A percentile compares a stretch with the other conserved stretches of the same genome.
Conservation (phyloP, 2,329 filamentous ascomycete genomes). For the Hirsutella thompsonii region DNA sequence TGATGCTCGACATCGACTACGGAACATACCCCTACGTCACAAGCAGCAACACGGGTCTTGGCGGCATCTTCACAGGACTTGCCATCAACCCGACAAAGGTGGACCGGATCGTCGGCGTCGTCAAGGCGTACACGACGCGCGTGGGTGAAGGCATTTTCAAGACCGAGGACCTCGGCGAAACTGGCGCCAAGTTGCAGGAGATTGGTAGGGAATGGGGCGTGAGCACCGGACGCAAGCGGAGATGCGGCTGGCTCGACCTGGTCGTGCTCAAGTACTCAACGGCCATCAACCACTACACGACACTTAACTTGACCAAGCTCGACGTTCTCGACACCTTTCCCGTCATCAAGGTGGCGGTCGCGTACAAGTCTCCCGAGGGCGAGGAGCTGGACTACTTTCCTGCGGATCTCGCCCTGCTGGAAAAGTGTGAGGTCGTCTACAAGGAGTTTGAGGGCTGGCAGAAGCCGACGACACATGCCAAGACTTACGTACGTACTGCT, state of each 20-base stretch:
- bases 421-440: constrained; percentile 5
- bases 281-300: constrained; percentile 5
- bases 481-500: constrained; percentile 2
- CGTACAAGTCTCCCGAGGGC: constrained; percentile 8
- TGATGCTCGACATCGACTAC: constrained; percentile 56
- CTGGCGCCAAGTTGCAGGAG: constrained; percentile 32
- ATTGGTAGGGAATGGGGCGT: constrained; percentile 16
- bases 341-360: constrained; percentile 41
- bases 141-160: constrained; percentile 7
- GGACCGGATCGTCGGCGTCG: constrained; percentile 46
- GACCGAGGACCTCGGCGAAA: constrained; percentile 7
- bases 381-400: constrained; percentile 7
- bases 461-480: constrained; percentile 4
- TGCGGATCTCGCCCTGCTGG: constrained; percentile 4
- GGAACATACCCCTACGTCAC: constrained; percentile 18
- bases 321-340: constrained; percentile 18
- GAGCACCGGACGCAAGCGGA: constrained; percentile 7
- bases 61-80: constrained; percentile 13
- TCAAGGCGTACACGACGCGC: constrained; percentile 29
- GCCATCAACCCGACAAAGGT: constrained; percentile 39
- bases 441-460: constrained; percentile 6
- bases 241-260: constrained; percentile 10
- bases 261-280: constrained; percentile 3
- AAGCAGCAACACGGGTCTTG: constrained; percentile 13
- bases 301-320: constrained; percentile 8